Evolutionary conservation across 225 moss, liverwort and hornwort species (phyloP).

Genomic region (Climacium dendroides): DNA sequence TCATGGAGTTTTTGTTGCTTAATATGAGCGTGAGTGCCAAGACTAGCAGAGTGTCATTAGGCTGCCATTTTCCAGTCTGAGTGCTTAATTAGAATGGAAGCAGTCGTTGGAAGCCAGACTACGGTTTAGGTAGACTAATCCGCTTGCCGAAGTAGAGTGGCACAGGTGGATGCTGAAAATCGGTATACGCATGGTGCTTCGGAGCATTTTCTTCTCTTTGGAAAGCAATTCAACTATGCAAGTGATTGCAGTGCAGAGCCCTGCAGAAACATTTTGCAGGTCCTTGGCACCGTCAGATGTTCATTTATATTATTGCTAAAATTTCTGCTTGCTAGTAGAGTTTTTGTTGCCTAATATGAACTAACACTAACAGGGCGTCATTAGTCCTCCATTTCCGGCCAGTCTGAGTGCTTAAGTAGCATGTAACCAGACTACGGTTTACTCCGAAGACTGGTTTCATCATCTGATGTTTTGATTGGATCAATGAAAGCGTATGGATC

Average conservation of each 20-base stretch:
- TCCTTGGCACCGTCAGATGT: not conserved
- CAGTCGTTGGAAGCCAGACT: not conserved
- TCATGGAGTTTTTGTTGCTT: no score
- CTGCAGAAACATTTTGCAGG: not conserved
- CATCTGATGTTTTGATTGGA: not conserved
- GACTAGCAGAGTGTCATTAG: not conserved
- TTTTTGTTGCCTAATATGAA: not conserved
- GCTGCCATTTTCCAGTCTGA: not conserved
- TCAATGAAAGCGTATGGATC: not conserved
- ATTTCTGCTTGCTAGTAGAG: not conserved
- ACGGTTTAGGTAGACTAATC: no score
- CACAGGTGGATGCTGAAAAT: not conserved
- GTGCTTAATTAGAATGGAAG: not conserved
- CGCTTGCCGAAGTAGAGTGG: not conserved
- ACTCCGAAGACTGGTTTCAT: not conserved
- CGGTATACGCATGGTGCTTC: not conserved
- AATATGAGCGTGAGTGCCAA: no score
- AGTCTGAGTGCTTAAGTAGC: not conserved
- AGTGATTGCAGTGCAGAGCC: not conserved
- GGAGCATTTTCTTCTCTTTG: not conserved
- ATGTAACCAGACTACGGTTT: no score
- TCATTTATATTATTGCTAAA: not conserved
- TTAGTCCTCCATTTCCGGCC: no score
- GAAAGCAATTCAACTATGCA: not conserved
- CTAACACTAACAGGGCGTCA: not conserved